Evolutionary conservation across 208 protist genomes (phyloP).

Genomic region (Histomonas meleagridis): DNA sequence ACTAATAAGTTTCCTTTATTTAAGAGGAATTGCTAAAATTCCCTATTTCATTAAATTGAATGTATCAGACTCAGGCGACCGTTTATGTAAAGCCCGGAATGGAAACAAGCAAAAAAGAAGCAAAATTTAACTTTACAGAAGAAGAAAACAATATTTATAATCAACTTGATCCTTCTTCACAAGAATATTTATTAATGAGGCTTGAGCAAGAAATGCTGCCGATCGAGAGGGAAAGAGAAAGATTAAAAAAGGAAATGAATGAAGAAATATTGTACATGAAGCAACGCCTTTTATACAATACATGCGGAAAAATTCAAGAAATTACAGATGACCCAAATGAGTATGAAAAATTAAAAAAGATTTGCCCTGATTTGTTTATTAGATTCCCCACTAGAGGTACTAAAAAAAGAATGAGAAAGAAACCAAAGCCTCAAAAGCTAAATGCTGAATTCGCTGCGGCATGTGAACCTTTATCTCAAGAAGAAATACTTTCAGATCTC

Average conservation of each 20-base stretch:
- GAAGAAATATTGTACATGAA: neutral
- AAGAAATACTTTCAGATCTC: neutral
- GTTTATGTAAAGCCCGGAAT: no score
- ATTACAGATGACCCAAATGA: neutral
- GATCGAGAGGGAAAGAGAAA: neutral
- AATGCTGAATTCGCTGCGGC: neutral
- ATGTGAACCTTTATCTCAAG: neutral
- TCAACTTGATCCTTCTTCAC: no score
- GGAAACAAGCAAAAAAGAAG: no score
- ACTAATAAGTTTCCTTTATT: no score
- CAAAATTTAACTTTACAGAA: no score
- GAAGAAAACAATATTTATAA: no score
- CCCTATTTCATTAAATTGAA: no score
- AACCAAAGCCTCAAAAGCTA: neutral
- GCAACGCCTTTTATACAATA: neutral
- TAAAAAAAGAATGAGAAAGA: neutral
- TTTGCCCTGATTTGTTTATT: neutral
- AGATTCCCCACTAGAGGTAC: neutral
- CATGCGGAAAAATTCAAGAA: neutral
- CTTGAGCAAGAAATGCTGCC: neutral
- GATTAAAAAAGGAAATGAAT: neutral
- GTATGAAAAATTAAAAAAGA: neutral
- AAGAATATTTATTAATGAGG: neutral
- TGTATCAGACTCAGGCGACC: no score
- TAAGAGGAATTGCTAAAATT: no score